Evolutionary conservation across 2,329 filamentous ascomycete species (phyloP).

Genomic region (Curvularia eragrostidis): DNA sequence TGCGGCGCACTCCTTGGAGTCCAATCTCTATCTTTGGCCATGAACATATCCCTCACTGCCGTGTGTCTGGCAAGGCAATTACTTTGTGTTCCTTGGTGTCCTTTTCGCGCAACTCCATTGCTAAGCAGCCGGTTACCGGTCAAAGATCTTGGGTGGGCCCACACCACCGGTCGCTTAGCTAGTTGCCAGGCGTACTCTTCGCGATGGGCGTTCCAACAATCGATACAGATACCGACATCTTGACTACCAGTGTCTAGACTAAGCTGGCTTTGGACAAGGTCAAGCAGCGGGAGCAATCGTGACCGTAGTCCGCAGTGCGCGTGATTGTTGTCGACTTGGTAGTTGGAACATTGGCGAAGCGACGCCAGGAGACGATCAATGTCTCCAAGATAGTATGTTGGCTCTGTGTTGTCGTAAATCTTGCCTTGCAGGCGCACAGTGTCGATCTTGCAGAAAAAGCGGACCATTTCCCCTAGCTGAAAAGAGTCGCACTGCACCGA

Average conservation of each 20-base stretch:
- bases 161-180: slow-evolving; percentile 55
- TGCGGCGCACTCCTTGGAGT: slow-evolving; percentile 17
- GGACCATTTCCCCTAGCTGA: slow-evolving; percentile 78
- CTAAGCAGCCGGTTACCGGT: slow-evolving; percentile 27
- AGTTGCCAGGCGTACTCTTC: slow-evolving; percentile 53
- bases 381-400: slow-evolving; percentile 64
- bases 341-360: slow-evolving; percentile 71
- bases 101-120: slow-evolving; percentile 24
- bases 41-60: slow-evolving; percentile 49
- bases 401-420: slow-evolving; percentile 50
- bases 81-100: slow-evolving; percentile 32
- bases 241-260: slow-evolving; percentile 41
- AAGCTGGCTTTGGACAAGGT: slow-evolving; percentile 62
- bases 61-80: slow-evolving; percentile 44
- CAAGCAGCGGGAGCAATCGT: slow-evolving; percentile 69
- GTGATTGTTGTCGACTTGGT: slow-evolving; percentile 77
- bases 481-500: slow-evolving; percentile 76
- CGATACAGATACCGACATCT: slow-evolving; percentile 54
- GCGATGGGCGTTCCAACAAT: slow-evolving; percentile 54
- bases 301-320: slow-evolving; percentile 74
- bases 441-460: slow-evolving; percentile 69
- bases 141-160: slow-evolving; percentile 42
- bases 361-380: slow-evolving; percentile 66
- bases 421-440: slow-evolving; percentile 63
- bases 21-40: slow-evolving; percentile 49